Base-by-base conservation (phyloP, 2,329 filamentous ascomycete species). In the Xylaria sp. region DNA sequence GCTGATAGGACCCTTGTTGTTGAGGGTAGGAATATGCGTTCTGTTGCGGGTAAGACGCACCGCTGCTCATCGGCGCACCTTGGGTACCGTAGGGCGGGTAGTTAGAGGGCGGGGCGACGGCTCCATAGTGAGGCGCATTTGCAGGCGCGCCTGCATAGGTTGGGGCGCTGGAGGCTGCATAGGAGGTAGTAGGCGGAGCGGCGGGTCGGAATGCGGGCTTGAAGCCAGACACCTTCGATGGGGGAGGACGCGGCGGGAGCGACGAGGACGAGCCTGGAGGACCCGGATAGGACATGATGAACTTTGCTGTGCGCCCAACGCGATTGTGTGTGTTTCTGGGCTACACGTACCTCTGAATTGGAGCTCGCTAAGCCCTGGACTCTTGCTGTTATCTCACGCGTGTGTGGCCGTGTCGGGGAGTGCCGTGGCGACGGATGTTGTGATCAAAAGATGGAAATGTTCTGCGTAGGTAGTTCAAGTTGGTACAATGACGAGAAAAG, bases 241-340 rank as follows among this genome's bases (percentile, higher is more conserved):
- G 87, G 50, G 93, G 92, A 70, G 93, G 93, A 75, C 92, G 91
- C 71, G 93, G 90, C 73, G 93, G 93, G 47, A 97, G 91, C 74
- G 91, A 93, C 76, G 82, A 69, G 40, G 78, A 77, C 80, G 84
- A 80, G 81, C 92, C 92, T 93, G 93, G 91, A 91, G 92, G 91
- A 79, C 91, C 91, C 82, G 92, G 91, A 87, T 93, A 93, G 83
- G 92, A 91, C 93, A 95, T 95, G 87, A 90, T 90, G 87, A 90
- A 90, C 67, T 82, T 82, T 85, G 73, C 75, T 78, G 82, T 79
- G 78, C 75, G 78, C 75, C 76, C 74, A 71, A 75, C 70, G 69
- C 68, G 70, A 65, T 68, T 71, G 70, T 75, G 71, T 77, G 71
- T 76, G 72, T 77, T 78, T 75, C 75, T 76, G 68, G 67, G 69